A percentile compares a stretch with the other conserved stretches of the same genome.
These are phyloP conservation scores for Gracilariopsis chorda DNA, from an alignment of 23 red algal genomes.

Conservation along the genomic window DNA sequence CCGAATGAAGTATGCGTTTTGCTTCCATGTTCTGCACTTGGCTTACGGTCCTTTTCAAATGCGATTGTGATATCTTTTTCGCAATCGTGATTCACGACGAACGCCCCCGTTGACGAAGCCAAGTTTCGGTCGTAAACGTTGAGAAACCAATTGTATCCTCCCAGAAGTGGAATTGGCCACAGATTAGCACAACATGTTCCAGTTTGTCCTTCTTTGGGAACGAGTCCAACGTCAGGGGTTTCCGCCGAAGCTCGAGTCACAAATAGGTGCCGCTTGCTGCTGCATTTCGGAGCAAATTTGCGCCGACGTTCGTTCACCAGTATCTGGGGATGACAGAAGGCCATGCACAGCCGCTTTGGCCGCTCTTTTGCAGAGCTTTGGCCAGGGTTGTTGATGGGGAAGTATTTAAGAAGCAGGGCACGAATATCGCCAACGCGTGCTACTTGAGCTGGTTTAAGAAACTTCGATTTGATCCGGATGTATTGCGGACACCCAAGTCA, in stretches of 20 bases:
- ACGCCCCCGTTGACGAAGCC: not conserved
- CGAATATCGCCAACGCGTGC: too few species aligned
- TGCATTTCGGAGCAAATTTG: not conserved
- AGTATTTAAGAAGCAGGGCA: too few species aligned
- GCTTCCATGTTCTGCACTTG: not conserved
- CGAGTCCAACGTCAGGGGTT: slow-evolving; percentile 34
- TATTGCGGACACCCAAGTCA: too few species aligned
- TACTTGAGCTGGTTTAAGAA: too few species aligned
- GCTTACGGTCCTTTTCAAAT: not conserved
- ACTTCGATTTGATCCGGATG: too few species aligned
- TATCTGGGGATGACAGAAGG: too few species aligned
- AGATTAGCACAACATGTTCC: slow-evolving; percentile 59
- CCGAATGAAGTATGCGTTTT: not conserved
- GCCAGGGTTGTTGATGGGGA: too few species aligned
- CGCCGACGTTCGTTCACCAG: too few species aligned
- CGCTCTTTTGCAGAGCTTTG: too few species aligned
- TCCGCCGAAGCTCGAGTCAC: not conserved
- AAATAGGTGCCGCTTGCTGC: not conserved
- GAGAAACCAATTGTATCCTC: slow-evolving; percentile 51
- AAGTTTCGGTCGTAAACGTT: slow-evolving; percentile 42
- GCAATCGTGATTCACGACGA: not conserved
- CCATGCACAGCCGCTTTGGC: too few species aligned
- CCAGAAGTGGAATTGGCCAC: slow-evolving; percentile 42
- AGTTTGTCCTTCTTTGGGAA: slow-evolving; percentile 10
- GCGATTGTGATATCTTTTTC: not conserved